phyloP scores from a whole-genome alignment of 225 moss, liverwort and hornwort species.

The Marchantia paleacea region DNA sequence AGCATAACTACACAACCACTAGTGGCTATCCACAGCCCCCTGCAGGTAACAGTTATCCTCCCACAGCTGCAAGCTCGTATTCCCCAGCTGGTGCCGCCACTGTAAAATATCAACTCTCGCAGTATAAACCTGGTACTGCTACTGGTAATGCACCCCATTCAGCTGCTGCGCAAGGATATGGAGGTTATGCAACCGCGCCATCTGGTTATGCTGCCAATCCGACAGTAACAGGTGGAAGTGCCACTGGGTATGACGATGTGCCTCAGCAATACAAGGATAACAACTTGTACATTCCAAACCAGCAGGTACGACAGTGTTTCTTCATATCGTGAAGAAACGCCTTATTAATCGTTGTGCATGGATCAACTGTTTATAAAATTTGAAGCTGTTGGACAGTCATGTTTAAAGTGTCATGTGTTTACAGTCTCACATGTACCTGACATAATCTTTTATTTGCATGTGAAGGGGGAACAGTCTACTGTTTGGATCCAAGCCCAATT shows the following conservation, averaged over 20 bases:
- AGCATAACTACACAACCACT: conserved; percentile 71
- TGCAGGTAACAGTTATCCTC: conserved; percentile 62
- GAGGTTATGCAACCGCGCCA: conserved; percentile 58
- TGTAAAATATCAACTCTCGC: conserved; percentile 74
- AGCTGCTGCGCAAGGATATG: conserved; percentile 57
- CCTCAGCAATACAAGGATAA: conserved; percentile 74
- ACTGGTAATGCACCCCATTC: conserved; percentile 67
- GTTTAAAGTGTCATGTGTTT: no score
- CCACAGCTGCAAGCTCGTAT: conserved; percentile 48
- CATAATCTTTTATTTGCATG: neutral
- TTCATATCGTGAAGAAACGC: neutral
- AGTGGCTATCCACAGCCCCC: conserved; percentile 72
- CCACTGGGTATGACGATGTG: conserved; percentile 71
- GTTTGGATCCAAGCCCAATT: conserved; percentile 76
- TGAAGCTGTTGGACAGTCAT: no score
- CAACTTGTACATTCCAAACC: conserved; percentile 60
- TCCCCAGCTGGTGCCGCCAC: conserved; percentile 48
- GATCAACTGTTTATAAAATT: no score
- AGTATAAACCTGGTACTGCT: conserved; percentile 60
- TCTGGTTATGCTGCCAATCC: conserved; percentile 60
- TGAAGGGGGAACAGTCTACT: conserved; percentile 67
- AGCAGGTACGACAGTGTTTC: conserved; percentile 51
- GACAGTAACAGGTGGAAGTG: conserved; percentile 53
- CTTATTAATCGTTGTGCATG: no score
- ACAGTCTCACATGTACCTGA: neutral